These are phyloP conservation scores for Pythium apleroticum DNA, from an alignment of 352 stramenopile species.

Conservation along the genomic window DNA sequence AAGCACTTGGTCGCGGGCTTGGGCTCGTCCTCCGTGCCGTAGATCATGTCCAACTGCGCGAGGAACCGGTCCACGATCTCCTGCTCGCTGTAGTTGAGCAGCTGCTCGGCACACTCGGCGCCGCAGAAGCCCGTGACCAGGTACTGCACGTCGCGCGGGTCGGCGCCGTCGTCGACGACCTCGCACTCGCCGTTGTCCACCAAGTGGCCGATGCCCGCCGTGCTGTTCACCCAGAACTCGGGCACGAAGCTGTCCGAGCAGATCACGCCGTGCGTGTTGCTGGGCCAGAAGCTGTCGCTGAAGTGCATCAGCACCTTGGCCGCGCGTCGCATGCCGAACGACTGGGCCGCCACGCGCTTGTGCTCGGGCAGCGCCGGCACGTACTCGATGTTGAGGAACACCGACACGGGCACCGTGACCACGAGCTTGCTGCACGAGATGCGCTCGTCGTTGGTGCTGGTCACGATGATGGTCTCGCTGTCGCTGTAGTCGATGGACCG, in stretches of 20 bases:
- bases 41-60: slow-evolving; percentile 75
- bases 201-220: slow-evolving; percentile 58
- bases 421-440: slow-evolving; percentile 63
- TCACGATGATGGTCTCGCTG: slow-evolving; percentile 50
- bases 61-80: slow-evolving; percentile 69
- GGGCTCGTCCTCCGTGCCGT: slow-evolving; percentile 54
- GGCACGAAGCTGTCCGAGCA: slow-evolving; percentile 82
- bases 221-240: slow-evolving; percentile 85
- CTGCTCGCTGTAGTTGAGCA: slow-evolving; percentile 39
- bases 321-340: slow-evolving; percentile 72
- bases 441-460: slow-evolving; percentile 50
- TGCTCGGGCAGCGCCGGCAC: slow-evolving; percentile 45
- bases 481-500: slow-evolving; percentile 58
- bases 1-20: slow-evolving; percentile 59
- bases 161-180: background rate
- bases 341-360: slow-evolving; percentile 61
- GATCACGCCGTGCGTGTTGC: slow-evolving; percentile 74
- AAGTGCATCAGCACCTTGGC: slow-evolving; percentile 82
- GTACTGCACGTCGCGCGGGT: slow-evolving; percentile 43
- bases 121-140: slow-evolving; percentile 74
- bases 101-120: slow-evolving; percentile 58
- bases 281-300: slow-evolving; percentile 63
- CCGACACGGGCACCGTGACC: slow-evolving; percentile 73
- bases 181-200: slow-evolving; percentile 51
- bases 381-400: slow-evolving; percentile 78